Percentiles rank a stretch among this genome's conserved stretches.
Evolutionary conservation across 2,329 filamentous ascomycete species (phyloP).

Genomic region (Juglanconis juglandina): DNA sequence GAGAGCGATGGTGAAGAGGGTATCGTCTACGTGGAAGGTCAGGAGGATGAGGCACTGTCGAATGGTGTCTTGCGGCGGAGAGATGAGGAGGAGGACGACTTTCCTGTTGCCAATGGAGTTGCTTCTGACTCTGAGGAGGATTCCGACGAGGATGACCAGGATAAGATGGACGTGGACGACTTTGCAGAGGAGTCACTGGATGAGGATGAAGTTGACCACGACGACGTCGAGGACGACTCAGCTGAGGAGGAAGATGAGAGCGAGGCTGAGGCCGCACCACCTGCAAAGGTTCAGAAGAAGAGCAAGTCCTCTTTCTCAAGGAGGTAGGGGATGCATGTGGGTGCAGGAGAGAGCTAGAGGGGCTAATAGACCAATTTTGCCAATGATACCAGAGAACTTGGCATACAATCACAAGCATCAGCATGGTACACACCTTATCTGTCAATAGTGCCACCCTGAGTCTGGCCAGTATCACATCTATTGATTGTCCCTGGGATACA

Average conservation of each 20-base stretch:
- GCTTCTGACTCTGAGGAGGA: slow-evolving; percentile 60
- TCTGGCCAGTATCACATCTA: background rate
- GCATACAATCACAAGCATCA: background rate
- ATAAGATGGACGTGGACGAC: slow-evolving; percentile 25
- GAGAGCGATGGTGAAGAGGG: slow-evolving; percentile 64
- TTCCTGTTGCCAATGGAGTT: slow-evolving; percentile 52
- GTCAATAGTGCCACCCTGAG: background rate
- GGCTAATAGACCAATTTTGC: background rate
- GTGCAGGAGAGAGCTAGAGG: background rate
- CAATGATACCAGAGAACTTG: background rate
- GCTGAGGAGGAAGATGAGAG: slow-evolving; percentile 32
- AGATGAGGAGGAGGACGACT: slow-evolving; percentile 59
- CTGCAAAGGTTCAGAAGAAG: slow-evolving; percentile 34
- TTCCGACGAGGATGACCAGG: slow-evolving; percentile 46
- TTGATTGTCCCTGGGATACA: too few species aligned
- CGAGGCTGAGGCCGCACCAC: slow-evolving; percentile 28
- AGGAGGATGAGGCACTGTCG: slow-evolving; percentile 53
- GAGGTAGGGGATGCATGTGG: slow-evolving; percentile 10
- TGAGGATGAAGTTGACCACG: slow-evolving; percentile 32
- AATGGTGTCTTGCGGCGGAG: slow-evolving; percentile 37
- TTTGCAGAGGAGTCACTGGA: slow-evolving; percentile 26
- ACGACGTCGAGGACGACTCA: slow-evolving; percentile 30
- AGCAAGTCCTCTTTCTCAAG: slow-evolving; percentile 26
- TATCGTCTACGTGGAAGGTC: slow-evolving; percentile 83
- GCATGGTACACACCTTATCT: background rate